Evolutionary conservation across 495 filamentous ascomycete species (phyloP).

Genomic region (Xylona heveae): DNA sequence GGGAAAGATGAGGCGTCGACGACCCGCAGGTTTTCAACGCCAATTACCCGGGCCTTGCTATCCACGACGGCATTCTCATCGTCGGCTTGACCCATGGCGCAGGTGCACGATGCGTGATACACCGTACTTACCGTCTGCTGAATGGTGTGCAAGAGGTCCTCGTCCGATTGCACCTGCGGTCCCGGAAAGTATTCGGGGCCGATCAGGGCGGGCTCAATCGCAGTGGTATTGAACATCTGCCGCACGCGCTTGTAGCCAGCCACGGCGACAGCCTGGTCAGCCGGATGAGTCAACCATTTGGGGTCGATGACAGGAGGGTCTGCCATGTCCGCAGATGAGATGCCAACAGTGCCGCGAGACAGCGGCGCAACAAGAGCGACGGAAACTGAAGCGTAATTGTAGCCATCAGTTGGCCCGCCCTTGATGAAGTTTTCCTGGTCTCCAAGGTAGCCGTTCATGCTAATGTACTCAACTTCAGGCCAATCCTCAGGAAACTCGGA

Average conservation of each 20-base stretch:
- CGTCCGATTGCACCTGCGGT: constrained; percentile 21
- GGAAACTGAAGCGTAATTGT: constrained; percentile 22
- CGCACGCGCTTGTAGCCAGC: constrained; percentile 31
- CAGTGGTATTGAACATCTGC: constrained; percentile 18
- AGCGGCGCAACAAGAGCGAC: constrained; percentile 22
- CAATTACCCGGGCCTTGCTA: constrained; percentile 24
- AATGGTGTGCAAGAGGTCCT: constrained; percentile 26
- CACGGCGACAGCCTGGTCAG: constrained; percentile 31
- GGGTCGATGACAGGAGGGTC: constrained; percentile 31
- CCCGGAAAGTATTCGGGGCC: constrained; percentile 29
- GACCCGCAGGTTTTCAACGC: constrained; percentile 28
- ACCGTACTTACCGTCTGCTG: constrained; percentile 18
- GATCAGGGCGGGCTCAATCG: constrained; percentile 19
- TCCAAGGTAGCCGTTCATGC: constrained; percentile 10
- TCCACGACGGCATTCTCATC: constrained; percentile 34
- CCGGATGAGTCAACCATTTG: constrained; percentile 27
- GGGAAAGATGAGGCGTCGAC: constrained; percentile 39
- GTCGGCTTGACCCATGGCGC: constrained; percentile 24
- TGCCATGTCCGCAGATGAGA: constrained; percentile 17
- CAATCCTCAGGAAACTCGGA: constrained; percentile 26
- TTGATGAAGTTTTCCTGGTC: constrained; percentile 4
- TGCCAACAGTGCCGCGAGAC: constrained; percentile 31
- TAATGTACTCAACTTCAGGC: constrained; percentile 34
- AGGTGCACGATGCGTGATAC: constrained; percentile 29
- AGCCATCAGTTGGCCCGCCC: constrained; percentile 18